Evolutionary conservation across 1,284 basidiomycete species (phyloP).

Genomic region (Ceratorhiza oryzae-sativae): DNA sequence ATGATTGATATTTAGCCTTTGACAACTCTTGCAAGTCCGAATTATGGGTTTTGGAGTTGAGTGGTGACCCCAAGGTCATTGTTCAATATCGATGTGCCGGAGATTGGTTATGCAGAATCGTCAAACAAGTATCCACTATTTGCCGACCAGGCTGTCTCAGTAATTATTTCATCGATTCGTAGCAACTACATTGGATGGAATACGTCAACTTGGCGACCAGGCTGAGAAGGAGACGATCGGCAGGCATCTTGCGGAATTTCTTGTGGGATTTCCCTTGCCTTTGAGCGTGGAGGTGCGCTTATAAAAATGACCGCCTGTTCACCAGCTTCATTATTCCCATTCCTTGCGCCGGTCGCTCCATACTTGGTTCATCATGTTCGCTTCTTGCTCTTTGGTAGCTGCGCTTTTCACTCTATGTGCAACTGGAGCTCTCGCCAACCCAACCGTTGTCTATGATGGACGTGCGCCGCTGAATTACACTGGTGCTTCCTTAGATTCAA

Average conservation of each 20-base stretch:
- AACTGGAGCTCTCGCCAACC: conserved; percentile 41
- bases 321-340: not conserved
- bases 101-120: too few relatives aligned
- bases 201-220: not conserved
- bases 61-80: too few relatives aligned
- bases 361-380: not conserved
- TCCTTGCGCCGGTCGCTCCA: not conserved
- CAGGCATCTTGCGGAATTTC: not conserved
- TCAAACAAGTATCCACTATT: not conserved
- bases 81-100: too few relatives aligned
- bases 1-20: conserved; percentile 5
- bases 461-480: conserved; percentile 58
- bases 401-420: not conserved
- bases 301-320: not conserved
- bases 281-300: not conserved
- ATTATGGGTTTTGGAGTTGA: too few relatives aligned
- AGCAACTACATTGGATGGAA: not conserved
- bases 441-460: conserved; percentile 61
- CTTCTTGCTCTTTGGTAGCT: not conserved
- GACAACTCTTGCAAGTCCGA: not conserved
- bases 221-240: not conserved
- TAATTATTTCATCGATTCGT: not conserved
- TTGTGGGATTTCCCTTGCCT: not conserved
- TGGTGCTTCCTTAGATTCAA: conserved; percentile 53
- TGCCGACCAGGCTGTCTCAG: not conserved